Base-by-base conservation (phyloP, 768 basidiomycete species). In the Scleroderma bovista region DNA sequence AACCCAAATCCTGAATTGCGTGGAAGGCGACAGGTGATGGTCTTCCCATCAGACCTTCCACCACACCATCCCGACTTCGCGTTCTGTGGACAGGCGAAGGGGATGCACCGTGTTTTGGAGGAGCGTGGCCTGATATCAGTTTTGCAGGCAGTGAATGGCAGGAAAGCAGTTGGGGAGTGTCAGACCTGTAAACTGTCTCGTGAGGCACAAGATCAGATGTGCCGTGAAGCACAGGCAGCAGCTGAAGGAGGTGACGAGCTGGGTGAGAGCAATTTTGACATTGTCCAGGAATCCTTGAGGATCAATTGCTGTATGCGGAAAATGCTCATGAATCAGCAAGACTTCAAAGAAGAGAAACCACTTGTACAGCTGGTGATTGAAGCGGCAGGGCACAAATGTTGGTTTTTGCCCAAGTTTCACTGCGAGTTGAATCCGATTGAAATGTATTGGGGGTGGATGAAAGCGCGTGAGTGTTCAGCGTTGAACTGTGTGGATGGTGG, bases 301-400 rank as follows among this genome's bases (percentile, higher is more conserved):
- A 40, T 17, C 3, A 24, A 50, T 40, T 62, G 59, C 52, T 62
- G 57, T 50, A 60, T 60, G 59, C 42, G 51, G 40, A 51, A 57
- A 19, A 47, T 57, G 20, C 52, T 62, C 11, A 24, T 51, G 15
- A 47, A 47, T 22, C 59, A 62, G 41, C 47, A 50, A 8, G 61
- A 59, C 40, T 59, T 61, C 13, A 46, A 46, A 44, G 44, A 34
- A 6, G 57, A 62, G 40, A 62, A 59, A 32, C 56, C 59, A 12
- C 32, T 57, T 7, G 17, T 62, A 16, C 59, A 60, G 47, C 8
- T 51, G 9, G 15, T 58, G 23, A 55, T 60, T 17, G 54, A 62
- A 54, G 54, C 22, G 44, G 57, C 48, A 46, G 61, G 59, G 2
- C 57, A 61, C 47, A 51, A 20, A 8, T 52, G 51, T 32, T 34